Conservation (phyloP, 306 rosid species). For the Fagus crenata region DNA sequence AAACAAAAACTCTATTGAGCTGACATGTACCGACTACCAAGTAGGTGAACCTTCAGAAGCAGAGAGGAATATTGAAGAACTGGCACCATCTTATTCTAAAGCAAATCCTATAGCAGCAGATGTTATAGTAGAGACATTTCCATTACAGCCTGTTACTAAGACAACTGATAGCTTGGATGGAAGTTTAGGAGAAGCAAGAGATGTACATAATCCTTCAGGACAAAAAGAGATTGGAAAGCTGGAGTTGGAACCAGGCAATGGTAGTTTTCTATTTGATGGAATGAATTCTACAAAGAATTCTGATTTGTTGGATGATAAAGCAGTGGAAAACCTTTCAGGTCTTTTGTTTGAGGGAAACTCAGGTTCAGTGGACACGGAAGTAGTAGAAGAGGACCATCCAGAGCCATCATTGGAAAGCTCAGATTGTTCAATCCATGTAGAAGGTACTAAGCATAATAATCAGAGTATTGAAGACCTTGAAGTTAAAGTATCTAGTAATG, state of each 20-base stretch:
- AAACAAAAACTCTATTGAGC: conserved; percentile 28
- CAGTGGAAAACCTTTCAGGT: conserved; percentile 37
- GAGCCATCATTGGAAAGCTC: conserved; percentile 39
- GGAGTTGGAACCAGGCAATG: conserved; percentile 26
- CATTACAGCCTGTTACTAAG: conserved; percentile 47
- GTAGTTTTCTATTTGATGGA: conserved; percentile 31
- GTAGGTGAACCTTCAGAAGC: conserved; percentile 29
- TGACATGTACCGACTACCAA: conserved; percentile 28
- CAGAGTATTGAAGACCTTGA: conserved; percentile 28
- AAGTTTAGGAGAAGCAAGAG: conserved; percentile 35
- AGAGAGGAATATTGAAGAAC: conserved; percentile 38
- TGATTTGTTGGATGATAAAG: conserved; percentile 32
- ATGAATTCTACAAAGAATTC: conserved; percentile 25
- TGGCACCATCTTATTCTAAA: conserved; percentile 28
- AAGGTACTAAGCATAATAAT: conserved; percentile 27
- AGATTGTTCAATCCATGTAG: conserved; percentile 31
- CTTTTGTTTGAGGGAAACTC: conserved; percentile 27
- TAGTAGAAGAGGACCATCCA: conserved; percentile 18
- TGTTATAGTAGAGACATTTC: conserved; percentile 74
- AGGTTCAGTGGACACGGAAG: conserved; percentile 34
- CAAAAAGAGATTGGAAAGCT: conserved; percentile 30
- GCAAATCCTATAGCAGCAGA: conserved; percentile 40
- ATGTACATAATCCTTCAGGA: conserved; percentile 28
- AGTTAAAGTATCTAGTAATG: conserved; percentile 36
- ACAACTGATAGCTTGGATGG: conserved; percentile 33